These are phyloP conservation scores for Blastobotrys buckinghamii DNA, from an alignment of 1,139 yeast genomes.

Conservation along the genomic window DNA sequence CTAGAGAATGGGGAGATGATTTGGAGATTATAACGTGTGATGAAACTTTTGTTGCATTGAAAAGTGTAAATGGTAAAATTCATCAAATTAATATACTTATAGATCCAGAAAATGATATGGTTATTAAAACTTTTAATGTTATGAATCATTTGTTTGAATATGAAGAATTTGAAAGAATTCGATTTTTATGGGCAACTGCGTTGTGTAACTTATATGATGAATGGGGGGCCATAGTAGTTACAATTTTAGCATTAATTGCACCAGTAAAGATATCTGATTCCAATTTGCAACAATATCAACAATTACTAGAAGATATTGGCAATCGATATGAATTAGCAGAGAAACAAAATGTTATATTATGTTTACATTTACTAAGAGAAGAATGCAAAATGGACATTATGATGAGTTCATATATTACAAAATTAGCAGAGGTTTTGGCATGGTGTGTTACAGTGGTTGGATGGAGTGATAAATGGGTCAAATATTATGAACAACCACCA, in stretches of 20 bases:
- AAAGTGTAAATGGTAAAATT: constrained; percentile 26
- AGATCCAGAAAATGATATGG: constrained; percentile 45
- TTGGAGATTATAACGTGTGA: constrained; percentile 14
- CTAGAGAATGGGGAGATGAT: constrained; percentile 13
- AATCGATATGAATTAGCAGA: constrained; percentile 25
- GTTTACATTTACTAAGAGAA: constrained; percentile 72
- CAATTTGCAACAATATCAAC: not conserved
- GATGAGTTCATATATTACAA: constrained; percentile 34
- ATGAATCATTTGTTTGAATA: constrained; percentile 49
- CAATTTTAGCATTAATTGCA: constrained; percentile 30
- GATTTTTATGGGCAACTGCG: constrained; percentile 63
- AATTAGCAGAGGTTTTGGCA: constrained; percentile 50
- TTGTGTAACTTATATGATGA: constrained; percentile 37
- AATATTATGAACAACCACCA: constrained; percentile 41
- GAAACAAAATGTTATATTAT: constrained; percentile 57
- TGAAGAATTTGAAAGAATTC: constrained; percentile 49
- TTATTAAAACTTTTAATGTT: constrained; percentile 30
- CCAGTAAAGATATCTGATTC: not conserved
- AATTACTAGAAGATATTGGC: constrained; percentile 10
- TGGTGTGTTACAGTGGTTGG: constrained; percentile 64
- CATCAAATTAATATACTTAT: constrained; percentile 38
- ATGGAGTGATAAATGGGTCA: constrained; percentile 67
- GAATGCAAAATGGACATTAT: constrained; percentile 60
- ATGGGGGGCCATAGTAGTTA: constrained; percentile 57
- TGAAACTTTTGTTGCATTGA: constrained; percentile 14